Conservation (phyloP, 768 basidiomycete genomes). For the Termitomyces heimii region DNA sequence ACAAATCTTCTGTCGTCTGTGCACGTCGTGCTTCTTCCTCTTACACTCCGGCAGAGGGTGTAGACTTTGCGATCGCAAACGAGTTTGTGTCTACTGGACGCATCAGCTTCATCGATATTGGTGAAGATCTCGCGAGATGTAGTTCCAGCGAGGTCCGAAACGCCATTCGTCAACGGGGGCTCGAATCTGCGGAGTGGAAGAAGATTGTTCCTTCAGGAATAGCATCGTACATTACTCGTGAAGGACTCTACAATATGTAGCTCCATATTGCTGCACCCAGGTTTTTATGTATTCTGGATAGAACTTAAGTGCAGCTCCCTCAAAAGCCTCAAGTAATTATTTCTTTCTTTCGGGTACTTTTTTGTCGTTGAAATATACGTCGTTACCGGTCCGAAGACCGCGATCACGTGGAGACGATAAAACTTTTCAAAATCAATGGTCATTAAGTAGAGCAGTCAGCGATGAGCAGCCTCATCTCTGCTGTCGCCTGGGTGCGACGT, state of each 20-base stretch:
- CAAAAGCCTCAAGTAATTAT: not conserved
- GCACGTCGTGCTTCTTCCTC: slow-evolving; percentile 35
- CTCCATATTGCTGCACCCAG: not conserved
- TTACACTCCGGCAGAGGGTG: slow-evolving; percentile 4
- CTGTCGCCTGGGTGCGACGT: slow-evolving; percentile 74
- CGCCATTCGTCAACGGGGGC: slow-evolving; percentile 25
- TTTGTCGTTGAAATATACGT: too few relatives aligned
- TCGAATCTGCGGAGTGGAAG: slow-evolving; percentile 14
- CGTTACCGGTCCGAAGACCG: slow-evolving; percentile 1
- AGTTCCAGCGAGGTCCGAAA: slow-evolving; percentile 69
- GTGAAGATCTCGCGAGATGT: slow-evolving; percentile 43
- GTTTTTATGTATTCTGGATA: not conserved
- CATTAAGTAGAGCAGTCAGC: not conserved
- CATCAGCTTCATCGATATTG: slow-evolving; percentile 60
- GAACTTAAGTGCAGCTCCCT: not conserved
- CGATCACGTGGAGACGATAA: slow-evolving; percentile 15
- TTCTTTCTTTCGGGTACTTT: too few relatives aligned
- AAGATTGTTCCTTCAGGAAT: slow-evolving; percentile 13
- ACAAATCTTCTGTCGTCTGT: slow-evolving; percentile 53
- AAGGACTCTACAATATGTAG: slow-evolving; percentile 10
- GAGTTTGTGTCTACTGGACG: slow-evolving; percentile 47
- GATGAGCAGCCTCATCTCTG: slow-evolving; percentile 76
- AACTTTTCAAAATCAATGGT: slow-evolving; percentile 7
- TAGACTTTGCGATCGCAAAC: slow-evolving; percentile 26
- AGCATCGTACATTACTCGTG: slow-evolving; percentile 14